Conservation (phyloP, 2,329 filamentous ascomycete genomes). For the Aspergillus flavus region DNA sequence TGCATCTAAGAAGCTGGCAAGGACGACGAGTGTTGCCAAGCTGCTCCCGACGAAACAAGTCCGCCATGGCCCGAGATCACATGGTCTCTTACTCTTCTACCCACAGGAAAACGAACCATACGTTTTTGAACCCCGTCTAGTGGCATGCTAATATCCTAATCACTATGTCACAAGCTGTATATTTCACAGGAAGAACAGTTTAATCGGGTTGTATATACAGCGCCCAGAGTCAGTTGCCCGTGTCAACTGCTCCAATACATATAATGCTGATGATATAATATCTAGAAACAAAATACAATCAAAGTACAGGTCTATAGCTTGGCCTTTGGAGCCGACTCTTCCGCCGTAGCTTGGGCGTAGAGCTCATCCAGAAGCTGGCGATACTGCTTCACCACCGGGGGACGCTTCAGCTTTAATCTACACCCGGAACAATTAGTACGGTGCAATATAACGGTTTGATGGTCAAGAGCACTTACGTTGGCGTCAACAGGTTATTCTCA, state of each 20-base stretch:
- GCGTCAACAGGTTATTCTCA: conserved; percentile 77
- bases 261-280: neutral
- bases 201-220: conserved; percentile 9
- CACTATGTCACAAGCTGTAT: neutral
- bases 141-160: neutral
- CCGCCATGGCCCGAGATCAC: neutral
- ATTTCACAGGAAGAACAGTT: neutral
- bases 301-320: conserved; percentile 33
- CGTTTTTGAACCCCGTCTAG: neutral
- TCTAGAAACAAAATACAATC: neutral
- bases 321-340: conserved; percentile 40
- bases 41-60: neutral
- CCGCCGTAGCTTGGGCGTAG: conserved; percentile 58
- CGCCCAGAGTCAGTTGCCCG: neutral
- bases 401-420: conserved; percentile 72
- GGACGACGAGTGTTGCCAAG: neutral
- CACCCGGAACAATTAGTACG: conserved; percentile 21
- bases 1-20: neutral
- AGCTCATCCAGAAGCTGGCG: conserved; percentile 60
- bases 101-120: neutral
- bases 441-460: neutral
- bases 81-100: neutral
- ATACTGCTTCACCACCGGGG: conserved; percentile 66
- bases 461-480: conserved; percentile 43
- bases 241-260: neutral